Evolutionary conservation across 805 yeast species (phyloP).

Genomic region (Candida insectorum): DNA sequence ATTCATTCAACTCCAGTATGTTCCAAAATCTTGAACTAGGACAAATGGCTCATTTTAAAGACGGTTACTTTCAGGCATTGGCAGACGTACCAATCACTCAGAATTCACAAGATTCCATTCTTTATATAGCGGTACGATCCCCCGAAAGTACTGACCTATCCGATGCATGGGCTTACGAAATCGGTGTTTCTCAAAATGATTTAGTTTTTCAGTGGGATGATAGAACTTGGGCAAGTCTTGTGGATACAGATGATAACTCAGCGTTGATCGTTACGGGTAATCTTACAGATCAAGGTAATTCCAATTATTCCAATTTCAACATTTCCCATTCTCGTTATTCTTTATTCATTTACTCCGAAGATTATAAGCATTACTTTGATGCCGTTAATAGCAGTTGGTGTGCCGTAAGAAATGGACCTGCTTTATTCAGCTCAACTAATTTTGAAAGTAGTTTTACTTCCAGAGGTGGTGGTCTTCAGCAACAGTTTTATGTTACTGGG

Average conservation of each 20-base stretch:
- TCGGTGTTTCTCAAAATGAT: conserved; percentile 64
- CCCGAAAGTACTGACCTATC: conserved; percentile 35
- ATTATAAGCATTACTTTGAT: conserved; percentile 29
- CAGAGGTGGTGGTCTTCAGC: conserved; percentile 48
- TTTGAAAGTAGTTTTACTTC: conserved; percentile 36
- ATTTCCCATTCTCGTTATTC: conserved; percentile 28
- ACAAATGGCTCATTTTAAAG: conserved; percentile 24
- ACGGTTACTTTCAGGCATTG: conserved; percentile 40
- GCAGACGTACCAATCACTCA: conserved; percentile 27
- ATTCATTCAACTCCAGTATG: conserved; percentile 36
- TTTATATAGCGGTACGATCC: conserved; percentile 39
- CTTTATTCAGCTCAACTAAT: conserved; percentile 17
- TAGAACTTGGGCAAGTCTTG: conserved; percentile 49
- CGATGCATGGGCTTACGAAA: conserved; percentile 56
- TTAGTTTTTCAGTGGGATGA: conserved; percentile 70
- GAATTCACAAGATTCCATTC: conserved; percentile 13
- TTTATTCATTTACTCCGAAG: conserved; percentile 47
- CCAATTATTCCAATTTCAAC: conserved; percentile 16
- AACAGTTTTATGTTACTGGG: conserved; percentile 60
- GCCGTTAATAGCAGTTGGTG: conserved; percentile 60
- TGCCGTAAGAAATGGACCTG: conserved; percentile 60
- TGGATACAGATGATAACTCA: conserved; percentile 69
- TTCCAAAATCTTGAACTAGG: conserved; percentile 24
- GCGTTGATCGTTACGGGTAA: conserved; percentile 65
- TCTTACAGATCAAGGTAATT: conserved; percentile 23